Percentiles rank a stretch among this genome's conserved stretches.
phyloP scores from a whole-genome alignment of 805 yeast genomes.

The Hanseniaspora valbyensis region DNA sequence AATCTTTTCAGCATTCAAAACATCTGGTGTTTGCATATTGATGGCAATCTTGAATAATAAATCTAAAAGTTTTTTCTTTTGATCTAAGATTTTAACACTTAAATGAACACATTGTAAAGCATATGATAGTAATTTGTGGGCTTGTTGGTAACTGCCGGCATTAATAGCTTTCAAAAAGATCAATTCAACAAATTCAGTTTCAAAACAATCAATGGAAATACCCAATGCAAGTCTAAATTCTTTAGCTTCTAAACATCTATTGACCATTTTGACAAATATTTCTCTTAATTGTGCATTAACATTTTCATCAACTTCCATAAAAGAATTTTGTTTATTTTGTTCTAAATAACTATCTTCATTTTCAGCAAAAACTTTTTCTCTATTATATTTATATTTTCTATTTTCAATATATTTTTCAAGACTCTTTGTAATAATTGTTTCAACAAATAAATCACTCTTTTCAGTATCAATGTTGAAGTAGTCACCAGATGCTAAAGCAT shows the following conservation, averaged over 20 bases:
- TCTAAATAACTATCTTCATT: not conserved
- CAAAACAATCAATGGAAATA: constrained; percentile 74
- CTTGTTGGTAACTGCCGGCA: constrained; percentile 40
- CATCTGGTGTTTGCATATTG: constrained; percentile 56
- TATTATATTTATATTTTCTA: constrained; percentile 42
- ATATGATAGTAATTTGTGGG: constrained; percentile 52
- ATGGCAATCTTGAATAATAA: constrained; percentile 52
- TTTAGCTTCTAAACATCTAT: constrained; percentile 58
- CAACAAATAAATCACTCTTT: constrained; percentile 73
- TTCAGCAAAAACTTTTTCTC: constrained; percentile 21
- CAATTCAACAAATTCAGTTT: constrained; percentile 65
- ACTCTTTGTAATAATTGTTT: constrained; percentile 88
- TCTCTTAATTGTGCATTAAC: constrained; percentile 53
- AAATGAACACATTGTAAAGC: constrained; percentile 63
- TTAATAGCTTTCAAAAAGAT: constrained; percentile 37
- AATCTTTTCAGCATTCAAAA: constrained; percentile 71
- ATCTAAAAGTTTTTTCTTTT: constrained; percentile 55
- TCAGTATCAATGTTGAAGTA: constrained; percentile 52
- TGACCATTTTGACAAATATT: constrained; percentile 78
- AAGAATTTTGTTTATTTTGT: not conserved
- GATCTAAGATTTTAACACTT: constrained; percentile 51
- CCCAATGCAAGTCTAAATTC: constrained; percentile 81
- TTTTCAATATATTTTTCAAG: constrained; percentile 66
- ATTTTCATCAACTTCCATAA: constrained; percentile 15
- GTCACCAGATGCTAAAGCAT: constrained; percentile 73